Base-by-base conservation (phyloP, 2,329 filamentous ascomycete species). In the Pyrenophora seminiperda region DNA sequence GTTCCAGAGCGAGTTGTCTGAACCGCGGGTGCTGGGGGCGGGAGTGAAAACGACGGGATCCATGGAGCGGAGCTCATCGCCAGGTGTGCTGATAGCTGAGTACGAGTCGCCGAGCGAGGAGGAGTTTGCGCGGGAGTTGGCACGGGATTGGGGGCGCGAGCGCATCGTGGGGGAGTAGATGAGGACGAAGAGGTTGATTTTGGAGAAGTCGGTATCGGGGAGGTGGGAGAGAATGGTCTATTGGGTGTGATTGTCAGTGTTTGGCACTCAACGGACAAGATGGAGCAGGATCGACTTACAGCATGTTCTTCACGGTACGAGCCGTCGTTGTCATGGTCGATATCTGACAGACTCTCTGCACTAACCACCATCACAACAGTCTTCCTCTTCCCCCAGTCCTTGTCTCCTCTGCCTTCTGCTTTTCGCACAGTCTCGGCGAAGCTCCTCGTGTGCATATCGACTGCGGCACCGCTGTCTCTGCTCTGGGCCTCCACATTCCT, bases 351-450 rank as follows among this genome's bases (percentile, higher is more conserved):
- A 18, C 82, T 78, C 65, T 94, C 90, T 3, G 92, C 91, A 48
- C 90, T 95, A 10, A 97, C 85, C 11, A 97, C 88, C 63, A 97
- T 84, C 6, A 87, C 91, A n/a, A 97, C 89, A 0, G 86, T 91
- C 78, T 87, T 94, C 65, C 73, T 72, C 47, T 67, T 68, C 46
- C 49, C 67, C 47, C 52, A 61, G 22, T 50, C 40, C 61, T 42
- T 42, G 54, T 5, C 50, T 58, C 20, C 60, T n/a, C 32, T 38
- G 2, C 39, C 40, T 19, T 47, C 38, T 7, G 39, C 67, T 30
- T 56, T 63, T 34, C 61, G 59, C 37, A 67, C 59, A 13, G 65
- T 66, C 3, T 62, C 62, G 10, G 63, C 68, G 34, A 72, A 73
- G 13, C 65, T 67, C 47, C 56, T 64, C 0, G 70, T 56, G 45